Conservation (phyloP, 768 basidiomycete genomes). For the Gymnopilus dilepis region DNA sequence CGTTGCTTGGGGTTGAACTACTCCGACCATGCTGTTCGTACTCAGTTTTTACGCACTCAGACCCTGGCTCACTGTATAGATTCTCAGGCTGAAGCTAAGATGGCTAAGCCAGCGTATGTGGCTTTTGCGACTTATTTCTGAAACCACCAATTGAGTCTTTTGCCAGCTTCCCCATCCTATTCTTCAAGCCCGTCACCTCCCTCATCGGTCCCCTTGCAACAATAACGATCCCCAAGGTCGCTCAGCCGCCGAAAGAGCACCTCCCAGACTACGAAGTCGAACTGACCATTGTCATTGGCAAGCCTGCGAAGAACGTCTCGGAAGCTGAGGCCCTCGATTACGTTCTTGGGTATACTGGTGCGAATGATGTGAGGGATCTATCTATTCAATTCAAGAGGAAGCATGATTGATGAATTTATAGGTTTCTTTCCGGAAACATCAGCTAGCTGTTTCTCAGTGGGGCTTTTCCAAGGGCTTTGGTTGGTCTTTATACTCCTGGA, state of each 20-base stretch:
- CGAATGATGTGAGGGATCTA: slow-evolving; percentile 66
- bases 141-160: not conserved
- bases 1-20: slow-evolving; percentile 85
- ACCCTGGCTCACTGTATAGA: not conserved
- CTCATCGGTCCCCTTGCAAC: slow-evolving; percentile 74
- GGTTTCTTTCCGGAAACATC: slow-evolving; percentile 85
- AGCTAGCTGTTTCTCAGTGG: slow-evolving; percentile 85
- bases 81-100: slow-evolving; percentile 65
- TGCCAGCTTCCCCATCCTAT: slow-evolving; percentile 71
- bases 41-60: not conserved
- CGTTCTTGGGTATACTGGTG: slow-evolving; percentile 81
- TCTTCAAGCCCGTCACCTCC: slow-evolving; percentile 77
- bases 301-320: slow-evolving; percentile 77
- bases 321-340: slow-evolving; percentile 85
- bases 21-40: slow-evolving; percentile 75
- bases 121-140: not conserved
- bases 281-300: slow-evolving; percentile 82
- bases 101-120: slow-evolving; percentile 66
- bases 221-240: slow-evolving; percentile 66
- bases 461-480: slow-evolving; percentile 88
- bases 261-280: slow-evolving; percentile 86
- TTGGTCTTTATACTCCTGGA: slow-evolving; percentile 32
- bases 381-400: not conserved
- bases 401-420: slow-evolving; percentile 25
- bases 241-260: slow-evolving; percentile 73